phyloP scores from a whole-genome alignment of 129 eudicot species.

The Pittosporum tobira region DNA sequence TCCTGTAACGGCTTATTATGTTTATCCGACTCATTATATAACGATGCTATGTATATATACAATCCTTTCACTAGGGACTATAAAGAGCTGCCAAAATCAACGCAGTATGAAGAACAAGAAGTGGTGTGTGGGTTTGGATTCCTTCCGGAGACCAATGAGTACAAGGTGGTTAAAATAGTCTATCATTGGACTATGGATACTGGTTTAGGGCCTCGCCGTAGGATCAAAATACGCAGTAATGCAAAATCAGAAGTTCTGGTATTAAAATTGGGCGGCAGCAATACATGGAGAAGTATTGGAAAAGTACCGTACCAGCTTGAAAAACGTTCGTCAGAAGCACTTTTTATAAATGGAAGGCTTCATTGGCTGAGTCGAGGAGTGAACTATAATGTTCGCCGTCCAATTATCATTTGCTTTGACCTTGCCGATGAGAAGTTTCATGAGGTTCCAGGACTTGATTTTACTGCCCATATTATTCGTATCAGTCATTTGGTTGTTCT shows the following conservation, averaged over 20 bases:
- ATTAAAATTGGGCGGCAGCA: conserved; percentile 1
- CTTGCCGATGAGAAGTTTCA: conserved; percentile 42
- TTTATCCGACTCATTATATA: conserved; percentile 30
- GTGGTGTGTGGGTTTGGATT: conserved; percentile 26
- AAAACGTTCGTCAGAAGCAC: conserved; percentile 18
- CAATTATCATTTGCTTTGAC: conserved; percentile 32
- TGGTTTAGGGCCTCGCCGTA: background rate
- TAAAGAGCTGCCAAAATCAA: conserved; percentile 18
- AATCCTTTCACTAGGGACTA: conserved; percentile 52
- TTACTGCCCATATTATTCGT: background rate
- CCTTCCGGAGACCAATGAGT: conserved; percentile 13
- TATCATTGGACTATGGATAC: background rate
- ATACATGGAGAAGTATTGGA: conserved; percentile 42
- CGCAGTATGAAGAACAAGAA: background rate
- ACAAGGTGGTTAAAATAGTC: conserved; percentile 24
- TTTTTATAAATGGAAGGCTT: conserved; percentile 33
- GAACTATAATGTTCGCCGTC: conserved; percentile 10
- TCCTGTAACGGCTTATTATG: conserved; percentile 61
- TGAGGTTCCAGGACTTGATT: conserved; percentile 30
- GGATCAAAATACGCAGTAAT: background rate
- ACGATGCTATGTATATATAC: conserved; percentile 38
- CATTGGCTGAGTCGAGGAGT: conserved; percentile 42
- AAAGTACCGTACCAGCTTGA: conserved; percentile 35
- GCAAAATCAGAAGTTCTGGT: conserved; percentile 20
- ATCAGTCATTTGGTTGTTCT: conserved; percentile 30